Evolutionary conservation across 768 basidiomycete species (phyloP).

Genomic region (Pholiota molesta): DNA sequence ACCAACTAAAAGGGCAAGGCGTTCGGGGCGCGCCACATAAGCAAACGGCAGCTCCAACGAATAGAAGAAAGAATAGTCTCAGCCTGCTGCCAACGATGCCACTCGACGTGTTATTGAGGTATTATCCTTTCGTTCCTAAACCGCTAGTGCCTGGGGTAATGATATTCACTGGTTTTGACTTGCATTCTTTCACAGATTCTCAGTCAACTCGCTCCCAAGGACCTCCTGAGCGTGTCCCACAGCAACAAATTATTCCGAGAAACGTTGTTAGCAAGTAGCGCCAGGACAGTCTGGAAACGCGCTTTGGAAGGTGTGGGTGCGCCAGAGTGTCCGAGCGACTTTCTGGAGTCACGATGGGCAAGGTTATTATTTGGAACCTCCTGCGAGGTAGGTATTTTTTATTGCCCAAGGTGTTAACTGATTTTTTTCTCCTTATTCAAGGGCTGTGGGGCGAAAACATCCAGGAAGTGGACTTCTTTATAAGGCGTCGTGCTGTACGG

Average conservation of each 20-base stretch:
- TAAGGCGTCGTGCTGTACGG: constrained; percentile 27
- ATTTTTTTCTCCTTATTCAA: background rate
- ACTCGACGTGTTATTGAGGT: constrained; percentile 28
- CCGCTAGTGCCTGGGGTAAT: too few species aligned
- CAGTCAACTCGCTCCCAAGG: constrained; percentile 21
- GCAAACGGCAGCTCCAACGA: background rate
- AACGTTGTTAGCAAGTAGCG: constrained; percentile 17
- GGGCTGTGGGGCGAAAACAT: constrained; percentile 16
- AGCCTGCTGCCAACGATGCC: constrained; percentile 27
- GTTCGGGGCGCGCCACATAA: background rate
- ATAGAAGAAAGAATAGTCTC: constrained; percentile 5
- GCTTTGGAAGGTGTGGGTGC: constrained; percentile 17
- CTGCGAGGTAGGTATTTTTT: constrained; percentile 19
- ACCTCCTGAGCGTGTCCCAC: constrained; percentile 25
- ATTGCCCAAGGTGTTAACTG: too few species aligned
- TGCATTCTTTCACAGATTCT: constrained; percentile 24
- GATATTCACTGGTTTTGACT: background rate
- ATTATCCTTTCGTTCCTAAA: constrained; percentile 1
- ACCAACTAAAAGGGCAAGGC: background rate
- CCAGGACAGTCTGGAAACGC: constrained; percentile 27
- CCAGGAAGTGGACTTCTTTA: constrained; percentile 25
- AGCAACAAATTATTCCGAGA: constrained; percentile 26
- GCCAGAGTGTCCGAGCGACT: constrained; percentile 25
- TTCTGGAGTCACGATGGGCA: constrained; percentile 31
- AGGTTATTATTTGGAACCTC: constrained; percentile 24